Base-by-base conservation (phyloP, 768 basidiomycete genomes). In the Suillus placidus region DNA sequence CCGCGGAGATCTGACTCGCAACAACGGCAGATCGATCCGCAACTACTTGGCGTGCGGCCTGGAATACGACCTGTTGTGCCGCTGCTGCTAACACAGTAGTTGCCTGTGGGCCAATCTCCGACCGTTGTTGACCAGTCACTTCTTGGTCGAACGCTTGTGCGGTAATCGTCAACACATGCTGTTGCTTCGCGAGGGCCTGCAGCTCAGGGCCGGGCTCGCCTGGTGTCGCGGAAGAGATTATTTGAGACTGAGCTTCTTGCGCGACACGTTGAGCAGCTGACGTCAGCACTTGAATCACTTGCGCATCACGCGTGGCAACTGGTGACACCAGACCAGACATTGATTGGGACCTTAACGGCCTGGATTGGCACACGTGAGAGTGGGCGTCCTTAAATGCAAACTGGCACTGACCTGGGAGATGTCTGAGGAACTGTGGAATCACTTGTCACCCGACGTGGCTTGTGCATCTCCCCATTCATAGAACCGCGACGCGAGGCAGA, bases 1-100 rank as follows among this genome's bases (percentile, higher is more conserved):
- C 82, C 5, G 80, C 80, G 10, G 76, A 79, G 30, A 82, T 76
- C 54, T 83, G 78, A 43, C 70, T 67, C 1, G 78, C 82, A 2
- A 79, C 80, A 3, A 79, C 82, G 13, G 80, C 80, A 8, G 83
- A 80, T 37, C 81, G 82, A 66, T 86, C 85, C 20, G 84, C 82
- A 26, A 82, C 85, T 23, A 85, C 85, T 63, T 85, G 84, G 60
- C 83, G 83, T 18, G 85, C 92, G 34, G 93, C 93, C 71, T 91
- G 88, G 40, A 92, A 82, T 55, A 94, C 93, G 64, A 94, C 89
- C 66, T 92, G 88, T 70, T 92, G 90, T 20, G 91, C 92, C 5
- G 92, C 92, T 14, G 86, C 87, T 6, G 90, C 91, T 65, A 93
- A 82, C 23, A 71, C 85, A 76, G 72, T 88, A 76, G 77, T 77